A percentile compares a stretch with the other conserved stretches of the same genome.
Conservation (phyloP, 768 basidiomycete species). For the Boletellus sp. region DNA sequence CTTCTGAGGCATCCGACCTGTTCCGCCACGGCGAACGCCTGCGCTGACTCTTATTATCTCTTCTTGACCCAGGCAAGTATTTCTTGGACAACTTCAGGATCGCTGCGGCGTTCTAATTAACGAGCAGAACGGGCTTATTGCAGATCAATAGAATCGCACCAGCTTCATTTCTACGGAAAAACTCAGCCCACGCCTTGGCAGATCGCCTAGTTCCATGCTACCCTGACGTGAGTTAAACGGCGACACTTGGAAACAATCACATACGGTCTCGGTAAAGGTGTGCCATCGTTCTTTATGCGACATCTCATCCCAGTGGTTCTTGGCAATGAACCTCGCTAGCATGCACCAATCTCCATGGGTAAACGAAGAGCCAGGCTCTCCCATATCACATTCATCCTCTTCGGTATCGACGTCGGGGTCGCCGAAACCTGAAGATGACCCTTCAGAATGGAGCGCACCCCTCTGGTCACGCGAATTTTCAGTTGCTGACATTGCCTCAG, state of each 20-base stretch:
- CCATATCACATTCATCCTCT: conserved; percentile 44
- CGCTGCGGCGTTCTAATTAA: conserved; percentile 14
- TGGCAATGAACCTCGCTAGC: conserved; percentile 57
- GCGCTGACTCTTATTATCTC: conserved; percentile 14
- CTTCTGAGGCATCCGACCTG: conserved; percentile 4
- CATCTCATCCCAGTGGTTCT: conserved; percentile 42
- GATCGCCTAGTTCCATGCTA: conserved; percentile 50
- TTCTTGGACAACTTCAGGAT: conserved; percentile 25
- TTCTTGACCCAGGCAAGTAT: conserved; percentile 18
- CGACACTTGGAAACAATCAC: conserved; percentile 9
- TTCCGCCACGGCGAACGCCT: conserved; percentile 24
- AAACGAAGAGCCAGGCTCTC: conserved; percentile 44
- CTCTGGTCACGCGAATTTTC: conserved; percentile 13
- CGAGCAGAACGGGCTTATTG: background rate
- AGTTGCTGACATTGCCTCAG: conserved; percentile 21
- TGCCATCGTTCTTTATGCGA: conserved; percentile 51
- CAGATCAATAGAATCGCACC: conserved; percentile 34
- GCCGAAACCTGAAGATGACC: conserved; percentile 16
- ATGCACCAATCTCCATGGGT: conserved; percentile 61
- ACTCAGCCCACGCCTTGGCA: conserved; percentile 58
- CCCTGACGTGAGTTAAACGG: conserved; percentile 2
- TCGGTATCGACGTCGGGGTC: conserved; percentile 23
- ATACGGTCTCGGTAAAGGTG: conserved; percentile 49
- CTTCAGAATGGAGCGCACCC: conserved; percentile 21
- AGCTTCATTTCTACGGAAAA: conserved; percentile 49